phyloP scores from a whole-genome alignment of 495 filamentous ascomycete genomes.

The Neurospora sp. region DNA sequence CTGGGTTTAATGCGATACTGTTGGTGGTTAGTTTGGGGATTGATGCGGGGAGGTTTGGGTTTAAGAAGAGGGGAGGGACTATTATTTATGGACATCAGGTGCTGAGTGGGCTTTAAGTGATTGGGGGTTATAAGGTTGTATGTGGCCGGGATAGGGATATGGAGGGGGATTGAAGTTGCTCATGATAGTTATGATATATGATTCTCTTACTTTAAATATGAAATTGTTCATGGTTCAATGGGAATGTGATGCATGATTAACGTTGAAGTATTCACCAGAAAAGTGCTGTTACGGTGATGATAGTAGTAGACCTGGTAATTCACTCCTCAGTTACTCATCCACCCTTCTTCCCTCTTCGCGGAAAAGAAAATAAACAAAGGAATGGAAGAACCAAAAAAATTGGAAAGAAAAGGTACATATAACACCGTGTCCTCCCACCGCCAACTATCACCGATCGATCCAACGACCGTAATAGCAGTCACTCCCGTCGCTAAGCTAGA shows the following conservation, averaged over 20 bases:
- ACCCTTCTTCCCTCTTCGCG: too few species aligned
- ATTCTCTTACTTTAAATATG: not conserved
- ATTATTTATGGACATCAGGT: not conserved
- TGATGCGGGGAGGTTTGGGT: slow-evolving; percentile 15
- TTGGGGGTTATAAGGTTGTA: not conserved
- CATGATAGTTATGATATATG: not conserved
- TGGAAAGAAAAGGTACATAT: not conserved
- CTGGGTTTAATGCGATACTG: slow-evolving; percentile 68
- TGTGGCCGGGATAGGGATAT: too few species aligned
- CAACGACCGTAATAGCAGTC: not conserved
- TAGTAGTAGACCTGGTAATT: not conserved
- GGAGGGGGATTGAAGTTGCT: not conserved
- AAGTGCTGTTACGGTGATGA: not conserved
- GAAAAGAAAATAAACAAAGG: too few species aligned
- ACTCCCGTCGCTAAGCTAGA: not conserved
- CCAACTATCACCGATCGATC: not conserved
- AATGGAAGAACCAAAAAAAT: too few species aligned
- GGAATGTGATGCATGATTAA: not conserved
- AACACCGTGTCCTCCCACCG: not conserved
- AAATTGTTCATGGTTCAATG: not conserved
- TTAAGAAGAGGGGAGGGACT: not conserved
- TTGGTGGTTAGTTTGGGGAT: slow-evolving; percentile 46
- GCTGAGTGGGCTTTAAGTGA: not conserved
- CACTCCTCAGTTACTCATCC: not conserved
- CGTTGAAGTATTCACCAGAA: not conserved